A percentile compares a stretch with the other conserved stretches of the same genome.
These are phyloP conservation scores for Thyridium curvatum DNA, from an alignment of 2,329 filamentous ascomycete genomes.

Conservation along the genomic window DNA sequence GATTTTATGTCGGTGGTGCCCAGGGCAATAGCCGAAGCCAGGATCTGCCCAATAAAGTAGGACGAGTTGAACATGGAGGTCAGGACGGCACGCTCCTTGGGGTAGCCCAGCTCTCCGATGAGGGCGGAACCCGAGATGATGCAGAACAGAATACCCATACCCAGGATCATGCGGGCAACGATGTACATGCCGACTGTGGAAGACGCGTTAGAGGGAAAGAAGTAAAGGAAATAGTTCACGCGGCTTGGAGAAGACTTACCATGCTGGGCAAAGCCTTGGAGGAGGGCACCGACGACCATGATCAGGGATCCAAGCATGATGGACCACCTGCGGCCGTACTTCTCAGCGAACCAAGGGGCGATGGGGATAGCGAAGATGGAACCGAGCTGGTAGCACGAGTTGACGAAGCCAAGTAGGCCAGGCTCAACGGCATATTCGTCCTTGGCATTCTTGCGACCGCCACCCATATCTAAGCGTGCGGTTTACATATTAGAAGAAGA, in stretches of 20 bases:
- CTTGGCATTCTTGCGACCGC: conserved; percentile 10
- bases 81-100: conserved; percentile 52
- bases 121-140: conserved; percentile 53
- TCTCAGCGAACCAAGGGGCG: conserved; percentile 44
- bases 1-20: conserved; percentile 33
- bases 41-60: conserved; percentile 46
- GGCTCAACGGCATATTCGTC: conserved; percentile 18
- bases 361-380: conserved; percentile 48
- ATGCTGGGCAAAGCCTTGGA: conserved; percentile 46
- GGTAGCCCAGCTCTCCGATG: conserved; percentile 54
- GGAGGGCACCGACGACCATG: conserved; percentile 47
- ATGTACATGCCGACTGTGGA: conserved; percentile 46
- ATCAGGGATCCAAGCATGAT: conserved; percentile 48
- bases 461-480: conserved; percentile 11
- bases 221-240: not conserved
- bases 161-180: conserved; percentile 51
- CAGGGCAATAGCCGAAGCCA: conserved; percentile 43
- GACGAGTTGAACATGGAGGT: conserved; percentile 56
- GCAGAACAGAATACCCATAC: conserved; percentile 53
- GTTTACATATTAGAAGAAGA: too few relatives aligned
- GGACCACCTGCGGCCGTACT: conserved; percentile 49
- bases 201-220: not conserved
- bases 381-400: conserved; percentile 48
- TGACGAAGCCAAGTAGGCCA: conserved; percentile 38
- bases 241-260: conserved; percentile 13